These are phyloP conservation scores for Talaromyces sp. DNA, from an alignment of 2,329 filamentous ascomycete genomes.

Conservation along the genomic window DNA sequence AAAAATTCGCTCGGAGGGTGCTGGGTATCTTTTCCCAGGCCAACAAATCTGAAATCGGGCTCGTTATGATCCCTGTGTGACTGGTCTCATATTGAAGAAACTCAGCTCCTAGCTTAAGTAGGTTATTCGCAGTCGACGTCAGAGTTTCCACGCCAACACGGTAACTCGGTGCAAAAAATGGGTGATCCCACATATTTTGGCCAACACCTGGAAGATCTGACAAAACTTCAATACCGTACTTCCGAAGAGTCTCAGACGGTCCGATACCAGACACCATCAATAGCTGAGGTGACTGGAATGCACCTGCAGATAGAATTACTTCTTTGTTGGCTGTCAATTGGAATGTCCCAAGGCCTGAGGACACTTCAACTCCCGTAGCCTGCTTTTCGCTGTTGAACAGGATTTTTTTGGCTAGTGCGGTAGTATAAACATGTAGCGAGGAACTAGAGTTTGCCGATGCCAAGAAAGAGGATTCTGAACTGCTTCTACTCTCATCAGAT, in stretches of 20 bases:
- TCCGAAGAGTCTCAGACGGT: slow-evolving; percentile 5
- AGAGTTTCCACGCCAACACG: slow-evolving; percentile 16
- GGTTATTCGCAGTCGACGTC: slow-evolving; percentile 18
- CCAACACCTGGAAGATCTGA: slow-evolving; percentile 13
- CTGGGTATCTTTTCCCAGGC: slow-evolving; percentile 29
- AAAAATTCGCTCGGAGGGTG: slow-evolving; percentile 14
- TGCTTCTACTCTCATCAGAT: slow-evolving; percentile 14
- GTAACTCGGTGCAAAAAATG: neutral
- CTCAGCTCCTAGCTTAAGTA: slow-evolving; percentile 15
- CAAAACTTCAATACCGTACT: slow-evolving; percentile 6
- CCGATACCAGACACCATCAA: slow-evolving; percentile 17
- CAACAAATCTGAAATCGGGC: neutral
- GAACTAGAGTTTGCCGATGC: slow-evolving; percentile 18
- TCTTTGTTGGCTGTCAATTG: slow-evolving; percentile 18
- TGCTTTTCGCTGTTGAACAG: slow-evolving; percentile 26
- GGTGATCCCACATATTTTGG: slow-evolving; percentile 13
- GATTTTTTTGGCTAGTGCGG: slow-evolving; percentile 29
- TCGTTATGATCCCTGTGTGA: neutral
- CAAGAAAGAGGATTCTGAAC: slow-evolving; percentile 23
- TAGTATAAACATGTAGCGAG: slow-evolving; percentile 26
- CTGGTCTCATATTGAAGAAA: neutral
- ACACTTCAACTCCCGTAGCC: slow-evolving; percentile 21
- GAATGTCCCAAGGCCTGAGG: slow-evolving; percentile 18
- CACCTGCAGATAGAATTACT: slow-evolving; percentile 14
- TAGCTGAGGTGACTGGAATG: slow-evolving; percentile 13